A percentile compares a stretch with the other conserved stretches of the same genome.
phyloP scores from a whole-genome alignment of 768 basidiomycete species.

The Strobilomyces echinocephalus region DNA sequence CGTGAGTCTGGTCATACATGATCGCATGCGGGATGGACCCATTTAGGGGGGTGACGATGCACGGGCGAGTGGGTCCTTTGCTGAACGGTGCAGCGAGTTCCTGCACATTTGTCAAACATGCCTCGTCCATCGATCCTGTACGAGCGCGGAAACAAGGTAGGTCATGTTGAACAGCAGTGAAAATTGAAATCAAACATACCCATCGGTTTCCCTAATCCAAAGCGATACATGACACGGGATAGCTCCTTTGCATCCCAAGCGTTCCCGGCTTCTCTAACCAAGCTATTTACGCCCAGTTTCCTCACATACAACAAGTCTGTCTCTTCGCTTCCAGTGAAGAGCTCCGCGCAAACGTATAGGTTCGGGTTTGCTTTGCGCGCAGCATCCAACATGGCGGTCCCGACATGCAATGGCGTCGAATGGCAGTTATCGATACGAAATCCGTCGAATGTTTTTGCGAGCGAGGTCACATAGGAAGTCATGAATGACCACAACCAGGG shows the following conservation, averaged over 20 bases:
- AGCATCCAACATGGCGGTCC: constrained; percentile 88
- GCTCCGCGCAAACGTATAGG: constrained; percentile 94
- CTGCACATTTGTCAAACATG: constrained; percentile 71
- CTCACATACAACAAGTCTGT: constrained; percentile 91
- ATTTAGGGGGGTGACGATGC: constrained; percentile 71
- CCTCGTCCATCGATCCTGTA: constrained; percentile 87
- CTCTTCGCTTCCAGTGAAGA: constrained; percentile 94
- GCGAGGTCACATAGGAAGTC: constrained; percentile 71
- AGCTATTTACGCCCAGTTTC: constrained; percentile 86
- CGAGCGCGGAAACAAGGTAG: background rate
- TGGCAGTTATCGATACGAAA: constrained; percentile 99
- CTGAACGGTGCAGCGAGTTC: constrained; percentile 80
- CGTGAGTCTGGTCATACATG: constrained; percentile 94
- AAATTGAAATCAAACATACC: constrained; percentile 38
- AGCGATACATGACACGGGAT: constrained; percentile 81
- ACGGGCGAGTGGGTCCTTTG: constrained; percentile 70
- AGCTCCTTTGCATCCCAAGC: constrained; percentile 86
- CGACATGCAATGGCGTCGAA: constrained; percentile 95
- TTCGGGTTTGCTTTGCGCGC: constrained; percentile 86
- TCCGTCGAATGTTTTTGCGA: constrained; percentile 85
- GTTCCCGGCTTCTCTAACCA: constrained; percentile 94
- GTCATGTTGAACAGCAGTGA: background rate
- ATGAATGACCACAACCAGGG: constrained; percentile 96
- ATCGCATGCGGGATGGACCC: constrained; percentile 91
- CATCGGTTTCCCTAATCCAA: constrained; percentile 90